Evolutionary conservation across 768 basidiomycete genomes (phyloP).

Genomic region (Trametes maxima): DNA sequence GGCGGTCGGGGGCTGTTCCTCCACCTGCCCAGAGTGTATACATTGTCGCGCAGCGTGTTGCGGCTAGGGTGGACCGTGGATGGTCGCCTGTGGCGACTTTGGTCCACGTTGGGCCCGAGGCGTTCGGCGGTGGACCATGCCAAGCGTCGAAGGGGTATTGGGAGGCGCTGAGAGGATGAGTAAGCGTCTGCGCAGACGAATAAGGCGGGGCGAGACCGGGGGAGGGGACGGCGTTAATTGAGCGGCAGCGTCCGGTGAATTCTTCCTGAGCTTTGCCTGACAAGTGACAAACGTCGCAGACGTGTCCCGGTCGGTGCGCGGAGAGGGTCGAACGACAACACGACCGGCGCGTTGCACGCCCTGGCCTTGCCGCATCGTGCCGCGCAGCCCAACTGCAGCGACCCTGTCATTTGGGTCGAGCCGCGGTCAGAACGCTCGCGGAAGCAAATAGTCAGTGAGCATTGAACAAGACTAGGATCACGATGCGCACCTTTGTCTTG

Average conservation of each 20-base stretch:
- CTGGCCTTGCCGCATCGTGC: too few species aligned
- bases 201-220: conserved; percentile 2
- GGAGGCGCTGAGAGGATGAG: neutral
- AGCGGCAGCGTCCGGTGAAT: neutral
- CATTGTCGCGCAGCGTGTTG: neutral
- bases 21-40: neutral
- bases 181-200: neutral
- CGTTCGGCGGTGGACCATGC: too few species aligned
- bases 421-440: neutral
- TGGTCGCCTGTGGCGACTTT: too few species aligned
- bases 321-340: too few species aligned
- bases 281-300: neutral
- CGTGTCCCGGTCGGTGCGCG: neutral
- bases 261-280: too few species aligned
- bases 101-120: too few species aligned
- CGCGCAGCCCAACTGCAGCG: too few species aligned
- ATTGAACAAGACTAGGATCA: neutral
- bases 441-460: conserved; percentile 1
- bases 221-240: neutral
- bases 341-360: too few species aligned
- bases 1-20: neutral
- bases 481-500: neutral
- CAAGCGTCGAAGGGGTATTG: neutral
- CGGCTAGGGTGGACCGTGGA: too few species aligned
- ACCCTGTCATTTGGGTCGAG: neutral